Conservation (phyloP, 2,329 filamentous ascomycete species). For the Talaromyces sp. region DNA sequence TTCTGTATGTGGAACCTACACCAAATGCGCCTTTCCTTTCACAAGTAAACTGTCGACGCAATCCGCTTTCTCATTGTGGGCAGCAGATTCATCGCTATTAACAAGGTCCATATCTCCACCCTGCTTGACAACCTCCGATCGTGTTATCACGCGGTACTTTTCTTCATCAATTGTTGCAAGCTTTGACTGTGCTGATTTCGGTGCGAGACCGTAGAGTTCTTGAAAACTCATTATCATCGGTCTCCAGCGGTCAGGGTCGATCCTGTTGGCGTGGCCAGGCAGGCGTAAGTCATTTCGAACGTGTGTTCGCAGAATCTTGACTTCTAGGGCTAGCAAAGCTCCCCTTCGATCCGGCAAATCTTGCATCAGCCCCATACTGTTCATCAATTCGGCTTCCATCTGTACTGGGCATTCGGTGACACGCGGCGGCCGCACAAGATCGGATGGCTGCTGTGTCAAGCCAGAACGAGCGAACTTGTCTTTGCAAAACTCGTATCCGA, state of each 20-base stretch:
- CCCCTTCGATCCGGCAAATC: neutral
- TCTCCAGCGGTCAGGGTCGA: conserved; percentile 45
- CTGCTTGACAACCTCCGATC: neutral
- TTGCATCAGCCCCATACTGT: neutral
- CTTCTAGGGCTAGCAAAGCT: neutral
- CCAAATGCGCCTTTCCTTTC: too few relatives aligned
- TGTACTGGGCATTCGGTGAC: neutral
- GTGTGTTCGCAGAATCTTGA: neutral
- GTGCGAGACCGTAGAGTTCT: conserved; percentile 39
- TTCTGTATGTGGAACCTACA: too few relatives aligned
- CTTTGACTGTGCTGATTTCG: conserved; percentile 4
- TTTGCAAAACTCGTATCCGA: neutral
- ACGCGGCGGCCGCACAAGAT: conserved; percentile 1
- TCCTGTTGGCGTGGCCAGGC: conserved; percentile 31
- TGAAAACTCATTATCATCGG: conserved; percentile 48
- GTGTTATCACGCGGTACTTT: neutral
- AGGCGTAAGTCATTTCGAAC: neutral
- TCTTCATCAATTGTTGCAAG: neutral
- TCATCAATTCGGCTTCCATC: neutral
- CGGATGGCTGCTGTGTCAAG: neutral
- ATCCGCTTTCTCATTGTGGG: neutral
- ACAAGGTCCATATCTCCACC: neutral
- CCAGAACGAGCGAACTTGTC: conserved; percentile 5
- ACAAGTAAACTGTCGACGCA: too few relatives aligned
- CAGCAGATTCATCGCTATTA: neutral